Evolutionary conservation across 2,329 filamentous ascomycete species (phyloP), one percentile per base, ranked within the genome.

Genomic region (Aspergillus puulaauensis): DNA sequence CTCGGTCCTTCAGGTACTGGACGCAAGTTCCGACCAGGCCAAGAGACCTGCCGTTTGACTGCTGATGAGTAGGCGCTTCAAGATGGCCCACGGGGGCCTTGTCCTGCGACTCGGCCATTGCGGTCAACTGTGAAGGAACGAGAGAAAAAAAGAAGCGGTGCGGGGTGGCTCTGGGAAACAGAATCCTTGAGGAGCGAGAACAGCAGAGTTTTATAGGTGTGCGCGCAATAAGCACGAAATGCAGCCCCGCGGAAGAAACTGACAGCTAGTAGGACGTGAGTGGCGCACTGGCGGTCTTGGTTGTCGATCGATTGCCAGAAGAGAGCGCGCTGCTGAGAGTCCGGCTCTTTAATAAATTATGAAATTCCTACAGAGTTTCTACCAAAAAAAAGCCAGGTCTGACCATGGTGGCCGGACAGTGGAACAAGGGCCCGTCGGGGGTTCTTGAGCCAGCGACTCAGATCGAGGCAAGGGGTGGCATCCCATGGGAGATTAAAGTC

Each of bases 1-100:
- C 55, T 17, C 84, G 79, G 6, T 83, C 85, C 1, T 76, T 75
- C 14, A 83, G 66, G 66, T 86, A 86, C 57, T 73, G 27, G 9
- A 41, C 15, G 33, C 41, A 54, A 27, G 33, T 75, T 15, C 76
- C 75, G 1, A 73, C 27, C 9, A 31, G 66, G 31, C 73, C 64
- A 62, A 69, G 65, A 48, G 67, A 62, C 24, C 59, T 56, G 27
- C 8, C 27, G 9, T 8, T 31, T 8, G 27, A 8, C 27, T 31
- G 27, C 14, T 57, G 53, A 19, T 39, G 31, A 7, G 50, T 48
- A 11, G 59, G 35, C 12, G 44, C 17, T 31, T 52, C 49, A 21
- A 49, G 12, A 15, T 53, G 49, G 39, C 50, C 49, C 39, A n/a
- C 31, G 11, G 21, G 27, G 44, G 15, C 8, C 52, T 54, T 54